Base-by-base conservation (phyloP, 352 stramenopile species). In the Thraustochytrium sp. region DNA sequence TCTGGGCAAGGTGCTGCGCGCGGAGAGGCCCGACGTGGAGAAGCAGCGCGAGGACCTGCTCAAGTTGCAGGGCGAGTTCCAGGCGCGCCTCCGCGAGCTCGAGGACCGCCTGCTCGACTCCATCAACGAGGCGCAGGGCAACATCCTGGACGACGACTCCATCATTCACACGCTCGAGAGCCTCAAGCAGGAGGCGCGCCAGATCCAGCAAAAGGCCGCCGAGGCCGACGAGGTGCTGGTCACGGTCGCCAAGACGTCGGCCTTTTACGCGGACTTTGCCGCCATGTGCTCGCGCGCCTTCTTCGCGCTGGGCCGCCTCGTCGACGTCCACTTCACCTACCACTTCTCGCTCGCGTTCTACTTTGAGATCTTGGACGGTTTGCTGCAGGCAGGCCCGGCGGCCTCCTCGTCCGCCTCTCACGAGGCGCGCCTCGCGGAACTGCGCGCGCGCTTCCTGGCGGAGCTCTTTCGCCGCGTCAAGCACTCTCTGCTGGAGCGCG, bases 311-410 rank as follows among this genome's bases (percentile, higher is more conserved):
- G 96, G 97, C 56, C 94, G 90, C 36, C 90, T 99, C 54, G 93
- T 92, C 44, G 93, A 95, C n/a, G 91, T 99, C 31, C 95, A 97
- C 88, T 98, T 98, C 84, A 87, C 99, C 53, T 99, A 99, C 88
- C 96, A 99, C 86, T 99, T 98, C 86, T 98, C 94, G 82, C 89
- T 99, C 0, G 90, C 92, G n/a, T 98, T 98, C 72, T 99, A 99
- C 87, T 92, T 99, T 55, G 90, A 90, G n/a, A 90, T 98, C 38
- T 87, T 99, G 31, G 91, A 94, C 9, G 91, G 92, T 31, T 37
- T 80, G 23, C 42, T 80, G 26, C 26, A 21, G 44, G n/a, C 34
- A 2, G 68, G 18, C 3, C 2, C 26, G 31, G 44, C 42, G 3
- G n/a, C 3, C 36, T 2, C 16, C 46, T 48, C 16, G 55, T 3